phyloP scores from a whole-genome alignment of 805 yeast species.

The Tetrapisispora fleetii region DNA sequence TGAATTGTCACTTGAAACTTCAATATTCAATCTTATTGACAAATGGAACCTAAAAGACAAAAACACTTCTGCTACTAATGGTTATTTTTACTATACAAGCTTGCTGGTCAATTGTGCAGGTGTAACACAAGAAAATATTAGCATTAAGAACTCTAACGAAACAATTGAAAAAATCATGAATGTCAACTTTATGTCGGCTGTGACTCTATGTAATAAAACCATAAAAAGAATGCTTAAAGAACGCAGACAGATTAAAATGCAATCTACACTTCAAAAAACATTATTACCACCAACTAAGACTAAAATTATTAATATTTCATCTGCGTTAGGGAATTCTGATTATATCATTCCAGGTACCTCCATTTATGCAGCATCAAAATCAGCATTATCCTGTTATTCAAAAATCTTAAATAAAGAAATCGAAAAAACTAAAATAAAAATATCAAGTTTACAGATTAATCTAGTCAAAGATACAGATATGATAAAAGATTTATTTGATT shows the following conservation, averaged over 20 bases:
- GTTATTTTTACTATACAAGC: neutral
- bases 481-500: conserved; percentile 9
- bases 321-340: conserved; percentile 16
- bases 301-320: conserved; percentile 22
- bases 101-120: conserved; percentile 26
- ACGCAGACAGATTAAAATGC: conserved; percentile 2
- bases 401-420: conserved; percentile 17
- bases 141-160: conserved; percentile 11
- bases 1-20: too few species aligned
- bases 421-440: conserved; percentile 11
- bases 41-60: conserved; percentile 3
- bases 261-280: neutral
- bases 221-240: conserved; percentile 16
- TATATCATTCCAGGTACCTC: conserved; percentile 20
- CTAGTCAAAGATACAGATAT: conserved; percentile 24
- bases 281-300: neutral
- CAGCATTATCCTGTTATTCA: conserved; percentile 22
- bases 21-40: conserved; percentile 7
- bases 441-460: conserved; percentile 14
- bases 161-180: conserved; percentile 17
- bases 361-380: conserved; percentile 26
- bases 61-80: neutral
- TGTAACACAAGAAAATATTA: conserved; percentile 19
- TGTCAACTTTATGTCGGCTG: conserved; percentile 21
- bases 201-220: conserved; percentile 16